Percentiles rank a stretch among this genome's conserved stretches.
Conservation (phyloP, 805 yeast species). For the Metschnikowia shivogae region DNA sequence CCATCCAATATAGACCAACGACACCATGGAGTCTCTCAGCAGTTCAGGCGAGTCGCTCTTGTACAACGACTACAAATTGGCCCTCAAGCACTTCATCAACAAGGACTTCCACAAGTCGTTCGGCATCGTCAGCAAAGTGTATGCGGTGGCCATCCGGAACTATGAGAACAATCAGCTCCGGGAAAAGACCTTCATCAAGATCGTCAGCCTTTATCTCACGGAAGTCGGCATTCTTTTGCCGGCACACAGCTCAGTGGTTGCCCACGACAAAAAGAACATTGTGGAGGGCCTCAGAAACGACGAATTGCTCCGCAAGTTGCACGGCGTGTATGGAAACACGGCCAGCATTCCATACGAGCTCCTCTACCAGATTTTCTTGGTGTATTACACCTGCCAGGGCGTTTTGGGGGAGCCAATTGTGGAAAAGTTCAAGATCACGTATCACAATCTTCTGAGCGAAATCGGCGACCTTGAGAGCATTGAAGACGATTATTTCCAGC, state of each 20-base stretch:
- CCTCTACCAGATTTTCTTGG: slow-evolving; percentile 29
- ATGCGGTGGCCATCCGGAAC: slow-evolving; percentile 19
- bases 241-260: slow-evolving; percentile 3
- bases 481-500: slow-evolving; percentile 18
- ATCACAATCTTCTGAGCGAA: slow-evolving; percentile 7
- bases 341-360: slow-evolving; percentile 29
- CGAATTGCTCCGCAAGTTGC: slow-evolving; percentile 17
- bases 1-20: too few species aligned
- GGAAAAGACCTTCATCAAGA: slow-evolving; percentile 30
- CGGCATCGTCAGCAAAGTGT: slow-evolving; percentile 22
- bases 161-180: slow-evolving; percentile 22
- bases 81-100: slow-evolving; percentile 38
- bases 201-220: slow-evolving; percentile 33
- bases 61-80: slow-evolving; percentile 25
- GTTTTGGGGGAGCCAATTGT: slow-evolving; percentile 10
- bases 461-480: slow-evolving; percentile 4
- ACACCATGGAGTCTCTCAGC: not conserved
- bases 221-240: slow-evolving; percentile 27
- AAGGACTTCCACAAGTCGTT: slow-evolving; percentile 34
- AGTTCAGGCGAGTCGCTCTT: slow-evolving; percentile 12
- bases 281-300: slow-evolving; percentile 16
- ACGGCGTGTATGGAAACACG: slow-evolving; percentile 19
- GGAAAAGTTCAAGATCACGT: slow-evolving; percentile 13
- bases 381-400: slow-evolving; percentile 25
- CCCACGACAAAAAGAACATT: slow-evolving; percentile 10